A percentile compares a stretch with the other conserved stretches of the same genome.
phyloP scores from a whole-genome alignment of 345 rosid species.

The Aethionema arabicum region DNA sequence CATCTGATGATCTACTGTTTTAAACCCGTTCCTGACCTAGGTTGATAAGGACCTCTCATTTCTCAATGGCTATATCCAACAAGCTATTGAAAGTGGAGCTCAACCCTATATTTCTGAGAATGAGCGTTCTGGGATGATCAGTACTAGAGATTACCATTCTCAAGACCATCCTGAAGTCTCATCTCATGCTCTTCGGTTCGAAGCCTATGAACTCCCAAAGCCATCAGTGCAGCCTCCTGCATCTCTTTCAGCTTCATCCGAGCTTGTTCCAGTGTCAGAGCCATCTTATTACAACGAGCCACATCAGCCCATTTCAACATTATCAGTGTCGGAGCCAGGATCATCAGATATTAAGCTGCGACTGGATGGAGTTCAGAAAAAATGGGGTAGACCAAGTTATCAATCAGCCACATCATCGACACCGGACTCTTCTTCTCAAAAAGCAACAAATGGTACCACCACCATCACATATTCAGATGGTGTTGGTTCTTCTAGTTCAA shows the following conservation, averaged over 20 bases:
- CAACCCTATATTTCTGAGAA: conserved; percentile 81
- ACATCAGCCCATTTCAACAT: conserved; percentile 44
- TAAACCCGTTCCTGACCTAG: conserved; percentile 44
- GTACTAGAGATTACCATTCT: conserved; percentile 51
- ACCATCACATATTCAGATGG: conserved; percentile 39
- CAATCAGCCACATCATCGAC: conserved; percentile 52
- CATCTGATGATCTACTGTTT: conserved; percentile 13
- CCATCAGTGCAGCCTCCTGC: conserved; percentile 48
- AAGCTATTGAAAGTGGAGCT: conserved; percentile 73
- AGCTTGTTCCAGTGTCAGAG: conserved; percentile 76
- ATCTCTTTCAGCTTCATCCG: conserved; percentile 43
- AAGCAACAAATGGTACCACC: conserved; percentile 51
- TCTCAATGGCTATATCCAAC: conserved; percentile 68
- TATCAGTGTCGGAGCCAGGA: conserved; percentile 53
- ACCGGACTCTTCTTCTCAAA: conserved; percentile 47
- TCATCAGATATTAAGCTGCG: conserved; percentile 70
- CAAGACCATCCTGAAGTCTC: conserved; percentile 65
- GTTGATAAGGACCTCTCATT: conserved; percentile 77
- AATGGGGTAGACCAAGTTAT: conserved; percentile 84
- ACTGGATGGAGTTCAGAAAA: conserved; percentile 93
- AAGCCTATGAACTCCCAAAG: conserved; percentile 94
- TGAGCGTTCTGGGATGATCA: conserved; percentile 59
- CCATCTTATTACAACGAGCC: conserved; percentile 56
- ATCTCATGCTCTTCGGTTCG: conserved; percentile 80
- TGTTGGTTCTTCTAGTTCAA: conserved; percentile 45